Percentiles rank a stretch among this genome's conserved stretches.
These are phyloP conservation scores for Pythium pyrilobum DNA, from an alignment of 352 stramenopile genomes.

Conservation along the genomic window DNA sequence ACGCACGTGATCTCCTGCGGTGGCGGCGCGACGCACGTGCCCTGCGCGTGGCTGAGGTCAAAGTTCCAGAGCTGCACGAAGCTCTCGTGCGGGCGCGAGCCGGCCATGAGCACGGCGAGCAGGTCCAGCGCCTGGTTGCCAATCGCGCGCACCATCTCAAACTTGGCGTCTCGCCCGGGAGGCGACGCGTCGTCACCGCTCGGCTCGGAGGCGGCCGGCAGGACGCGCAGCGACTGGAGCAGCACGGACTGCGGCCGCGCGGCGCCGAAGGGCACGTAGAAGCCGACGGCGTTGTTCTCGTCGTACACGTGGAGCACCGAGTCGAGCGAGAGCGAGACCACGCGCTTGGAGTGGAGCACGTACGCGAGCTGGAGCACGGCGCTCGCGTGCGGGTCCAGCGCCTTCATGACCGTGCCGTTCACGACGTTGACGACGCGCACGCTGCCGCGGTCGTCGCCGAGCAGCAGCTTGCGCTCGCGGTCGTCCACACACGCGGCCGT, in stretches of 20 bases:
- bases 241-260: slow-evolving; percentile 49
- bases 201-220: slow-evolving; percentile 3
- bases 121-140: slow-evolving; percentile 46
- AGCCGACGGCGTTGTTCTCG: slow-evolving; percentile 63
- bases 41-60: slow-evolving; percentile 57
- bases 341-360: slow-evolving; percentile 50
- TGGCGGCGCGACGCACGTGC: slow-evolving; percentile 36
- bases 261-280: slow-evolving; percentile 62
- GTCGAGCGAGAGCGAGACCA: slow-evolving; percentile 56
- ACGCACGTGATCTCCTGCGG: slow-evolving; percentile 49
- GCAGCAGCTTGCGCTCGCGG: slow-evolving; percentile 69
- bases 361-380: slow-evolving; percentile 51
- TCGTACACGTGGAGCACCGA: slow-evolving; percentile 62
- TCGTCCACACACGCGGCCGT: slow-evolving; percentile 80
- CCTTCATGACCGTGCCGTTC: slow-evolving; percentile 84
- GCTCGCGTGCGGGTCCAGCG: slow-evolving; percentile 48
- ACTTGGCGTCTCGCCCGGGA: slow-evolving; percentile 14
- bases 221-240: slow-evolving; percentile 47
- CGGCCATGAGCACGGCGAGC: slow-evolving; percentile 39
- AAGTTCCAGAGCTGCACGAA: slow-evolving; percentile 77
- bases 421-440: slow-evolving; percentile 69
- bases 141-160: slow-evolving; percentile 45
- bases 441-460: slow-evolving; percentile 62
- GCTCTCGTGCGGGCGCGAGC: slow-evolving; percentile 32
- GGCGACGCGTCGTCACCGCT: neutral